Evolutionary conservation across 1,284 basidiomycete genomes (phyloP), one percentile per base, ranked within the genome.

Genomic region (Leucoagaricus sp.): DNA sequence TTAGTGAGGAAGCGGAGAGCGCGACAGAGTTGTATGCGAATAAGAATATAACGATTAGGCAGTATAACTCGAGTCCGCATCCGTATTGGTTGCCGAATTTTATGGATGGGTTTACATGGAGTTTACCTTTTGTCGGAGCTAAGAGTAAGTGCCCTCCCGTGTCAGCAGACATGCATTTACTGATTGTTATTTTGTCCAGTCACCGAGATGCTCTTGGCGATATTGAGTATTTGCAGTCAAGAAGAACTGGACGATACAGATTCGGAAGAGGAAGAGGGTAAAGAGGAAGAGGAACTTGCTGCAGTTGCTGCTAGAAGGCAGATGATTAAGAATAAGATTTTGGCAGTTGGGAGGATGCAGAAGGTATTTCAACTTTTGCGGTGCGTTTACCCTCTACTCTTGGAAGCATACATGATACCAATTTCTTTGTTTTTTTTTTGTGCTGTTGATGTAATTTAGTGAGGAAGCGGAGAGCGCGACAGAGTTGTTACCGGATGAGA

Each of bases 41-140:
- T 36, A 57, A 50, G 33, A 46, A 25, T 60, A 97, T 99, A 79
- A 98, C 96, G 47, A 96, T 97, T 64, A 82, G 93, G 58, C 96
- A 98, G 74, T 99, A 94, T 80, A 98, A 99, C 74, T 92, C 91
- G 65, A 91, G 86, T 38, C 84, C 90, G 29, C 96, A 99, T 71
- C 97, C 96, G 2, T 90, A 87, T 67, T 91, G 88, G 87, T 77
- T 99, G 40, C 96, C 96, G 2, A 99, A 98, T 76, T 98, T 98
- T 66, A 98, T 98, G 92, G 94, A 99, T 70, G 96, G 93, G 36
- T 99, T 99, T 72, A 98, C 96, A 1, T 99, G 97, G 97, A 94
- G 91, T 80, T 75, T 99, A 63, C 97, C 96, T 0, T 99, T 99
- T 69, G 97, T 99, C 2, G 96, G 96, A 42, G 87, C 94, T 59